phyloP scores from a whole-genome alignment of 495 filamentous ascomycete species.

The Daldinia vernicosa region DNA sequence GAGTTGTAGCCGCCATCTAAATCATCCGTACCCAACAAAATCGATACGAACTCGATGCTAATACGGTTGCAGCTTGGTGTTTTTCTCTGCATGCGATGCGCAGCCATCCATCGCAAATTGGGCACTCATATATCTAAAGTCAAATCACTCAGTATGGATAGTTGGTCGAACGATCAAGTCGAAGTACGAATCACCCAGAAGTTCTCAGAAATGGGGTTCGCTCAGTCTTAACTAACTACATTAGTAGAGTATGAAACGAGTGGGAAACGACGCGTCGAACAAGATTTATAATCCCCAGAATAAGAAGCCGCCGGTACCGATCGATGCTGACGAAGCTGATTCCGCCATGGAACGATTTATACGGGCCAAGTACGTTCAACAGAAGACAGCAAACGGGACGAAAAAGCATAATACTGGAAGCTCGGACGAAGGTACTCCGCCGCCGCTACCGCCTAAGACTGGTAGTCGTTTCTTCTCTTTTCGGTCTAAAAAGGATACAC shows the following conservation, averaged over 20 bases:
- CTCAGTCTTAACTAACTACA: slow-evolving; percentile 39
- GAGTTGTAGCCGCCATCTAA: not conserved
- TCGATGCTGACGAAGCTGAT: slow-evolving; percentile 91
- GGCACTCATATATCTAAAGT: slow-evolving; percentile 98
- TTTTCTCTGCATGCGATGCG: slow-evolving; percentile 98
- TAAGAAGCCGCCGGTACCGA: slow-evolving; percentile 79
- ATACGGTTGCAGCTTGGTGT: slow-evolving; percentile 76
- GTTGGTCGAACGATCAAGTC: slow-evolving; percentile 93
- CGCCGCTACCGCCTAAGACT: slow-evolving; percentile 86
- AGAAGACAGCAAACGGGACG: slow-evolving; percentile 47
- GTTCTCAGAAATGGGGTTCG: not conserved
- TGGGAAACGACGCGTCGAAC: slow-evolving; percentile 87
- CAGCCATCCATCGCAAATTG: slow-evolving; percentile 92
- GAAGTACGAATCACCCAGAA: slow-evolving; percentile 67
- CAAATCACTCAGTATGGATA: slow-evolving; percentile 98
- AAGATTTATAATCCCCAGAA: slow-evolving; percentile 86
- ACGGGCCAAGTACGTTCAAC: slow-evolving; percentile 84
- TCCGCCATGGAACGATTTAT: slow-evolving; percentile 94
- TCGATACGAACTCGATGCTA: slow-evolving; percentile 17
- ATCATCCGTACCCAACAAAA: slow-evolving; percentile 5
- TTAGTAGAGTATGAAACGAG: slow-evolving; percentile 84
- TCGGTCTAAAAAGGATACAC: slow-evolving; percentile 55
- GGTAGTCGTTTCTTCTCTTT: slow-evolving; percentile 79
- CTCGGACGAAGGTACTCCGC: slow-evolving; percentile 68
- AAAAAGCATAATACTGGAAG: slow-evolving; percentile 56